Percentiles rank a stretch among this genome's conserved stretches.
These are phyloP conservation scores for Thielaviopsis euricoi DNA, from an alignment of 2,329 filamentous ascomycete species.

Conservation along the genomic window DNA sequence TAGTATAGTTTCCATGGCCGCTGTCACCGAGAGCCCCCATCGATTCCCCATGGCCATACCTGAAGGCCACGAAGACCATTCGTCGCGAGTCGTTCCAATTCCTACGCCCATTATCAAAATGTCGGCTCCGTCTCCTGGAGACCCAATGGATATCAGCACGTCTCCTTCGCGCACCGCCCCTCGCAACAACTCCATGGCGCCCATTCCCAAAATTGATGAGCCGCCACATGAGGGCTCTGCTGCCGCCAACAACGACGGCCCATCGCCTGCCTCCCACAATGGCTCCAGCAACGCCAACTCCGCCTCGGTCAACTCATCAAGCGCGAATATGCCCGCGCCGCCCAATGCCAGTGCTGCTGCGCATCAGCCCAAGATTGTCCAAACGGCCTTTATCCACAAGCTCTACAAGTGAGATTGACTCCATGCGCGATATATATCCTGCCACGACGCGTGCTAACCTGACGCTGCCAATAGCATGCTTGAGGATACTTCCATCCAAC, in stretches of 20 bases:
- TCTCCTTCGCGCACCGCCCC: slow-evolving; percentile 27
- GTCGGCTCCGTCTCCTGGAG: slow-evolving; percentile 39
- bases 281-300: slow-evolving; percentile 20
- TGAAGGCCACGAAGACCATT: slow-evolving; percentile 7
- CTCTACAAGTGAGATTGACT: slow-evolving; percentile 73
- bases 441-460: slow-evolving; percentile 14
- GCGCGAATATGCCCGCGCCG: slow-evolving; percentile 31
- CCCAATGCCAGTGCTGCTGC: slow-evolving; percentile 53
- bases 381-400: slow-evolving; percentile 98
- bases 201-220: slow-evolving; percentile 4
- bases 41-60: slow-evolving; percentile 9
- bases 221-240: slow-evolving; percentile 3
- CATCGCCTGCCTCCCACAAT: slow-evolving; percentile 10
- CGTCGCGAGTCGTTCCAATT: slow-evolving; percentile 31
- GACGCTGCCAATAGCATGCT: slow-evolving; percentile 54
- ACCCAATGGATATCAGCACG: slow-evolving; percentile 45
- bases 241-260: neutral
- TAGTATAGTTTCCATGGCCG: slow-evolving; percentile 9
- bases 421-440: neutral
- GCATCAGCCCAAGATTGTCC: slow-evolving; percentile 91
- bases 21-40: slow-evolving; percentile 12
- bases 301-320: slow-evolving; percentile 17
- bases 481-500: slow-evolving; percentile 81
- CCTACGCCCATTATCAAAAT: slow-evolving; percentile 40
- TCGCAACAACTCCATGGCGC: neutral